A percentile compares a stretch with the other conserved stretches of the same genome.
phyloP scores from a whole-genome alignment of 2,329 filamentous ascomycete genomes.

The Beauveria pseudobassiana region DNA sequence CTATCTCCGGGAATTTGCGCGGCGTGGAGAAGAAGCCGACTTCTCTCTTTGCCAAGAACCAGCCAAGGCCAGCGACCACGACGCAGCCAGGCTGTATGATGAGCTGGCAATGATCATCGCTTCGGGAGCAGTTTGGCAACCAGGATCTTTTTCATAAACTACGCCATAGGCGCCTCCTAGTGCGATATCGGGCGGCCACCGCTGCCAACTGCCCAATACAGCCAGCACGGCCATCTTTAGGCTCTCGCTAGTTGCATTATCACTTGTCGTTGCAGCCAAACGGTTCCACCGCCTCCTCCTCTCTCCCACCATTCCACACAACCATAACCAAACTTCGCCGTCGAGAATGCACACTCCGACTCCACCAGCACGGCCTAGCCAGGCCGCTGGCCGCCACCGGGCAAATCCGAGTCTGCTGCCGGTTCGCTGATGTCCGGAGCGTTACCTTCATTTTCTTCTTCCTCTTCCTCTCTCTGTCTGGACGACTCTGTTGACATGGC shows the following conservation, averaged over 20 bases:
- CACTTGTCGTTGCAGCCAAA: background rate
- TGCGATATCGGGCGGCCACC: constrained; percentile 7
- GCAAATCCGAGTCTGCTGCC: background rate
- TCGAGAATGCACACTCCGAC: background rate
- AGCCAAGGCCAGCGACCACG: background rate
- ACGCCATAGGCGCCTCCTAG: background rate
- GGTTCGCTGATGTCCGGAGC: background rate
- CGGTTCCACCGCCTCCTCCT: constrained; percentile 1
- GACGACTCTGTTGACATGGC: background rate
- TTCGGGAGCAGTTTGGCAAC: background rate
- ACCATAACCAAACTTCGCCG: background rate
- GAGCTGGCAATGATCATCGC: background rate
- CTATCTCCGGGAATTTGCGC: background rate
- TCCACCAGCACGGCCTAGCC: background rate
- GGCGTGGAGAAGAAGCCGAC: background rate
- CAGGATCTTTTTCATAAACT: background rate
- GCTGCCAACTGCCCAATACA: background rate
- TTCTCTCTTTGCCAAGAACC: background rate
- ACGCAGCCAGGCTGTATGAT: too few species aligned
- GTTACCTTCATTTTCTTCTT: background rate
- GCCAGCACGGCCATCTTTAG: background rate
- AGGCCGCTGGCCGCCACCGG: background rate
- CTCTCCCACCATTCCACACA: background rate
- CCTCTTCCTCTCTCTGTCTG: background rate
- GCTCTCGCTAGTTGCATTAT: background rate